Evolutionary conservation across 2,329 filamentous ascomycete species (phyloP).

Genomic region (Monilinia fructigena): DNA sequence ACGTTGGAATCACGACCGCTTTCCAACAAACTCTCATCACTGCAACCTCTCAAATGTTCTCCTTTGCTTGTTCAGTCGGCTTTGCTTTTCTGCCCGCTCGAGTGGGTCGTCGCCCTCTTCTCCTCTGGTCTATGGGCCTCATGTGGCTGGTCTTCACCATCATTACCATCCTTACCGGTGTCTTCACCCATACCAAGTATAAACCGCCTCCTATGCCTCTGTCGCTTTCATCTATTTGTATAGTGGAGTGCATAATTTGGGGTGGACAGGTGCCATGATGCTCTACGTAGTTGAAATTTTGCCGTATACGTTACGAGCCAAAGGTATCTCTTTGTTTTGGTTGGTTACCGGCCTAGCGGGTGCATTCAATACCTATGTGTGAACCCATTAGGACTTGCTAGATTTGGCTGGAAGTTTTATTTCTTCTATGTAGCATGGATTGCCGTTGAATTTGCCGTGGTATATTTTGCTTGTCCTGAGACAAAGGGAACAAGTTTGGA

Average conservation of each 20-base stretch:
- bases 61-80: slow-evolving; percentile 46
- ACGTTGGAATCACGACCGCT: slow-evolving; percentile 29
- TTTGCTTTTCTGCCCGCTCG: slow-evolving; percentile 47
- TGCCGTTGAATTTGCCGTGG: slow-evolving; percentile 56
- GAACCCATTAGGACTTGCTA: slow-evolving; percentile 48
- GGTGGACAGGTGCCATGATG: slow-evolving; percentile 52
- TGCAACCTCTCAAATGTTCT: slow-evolving; percentile 36
- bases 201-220: slow-evolving; percentile 38
- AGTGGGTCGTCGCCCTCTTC: slow-evolving; percentile 31
- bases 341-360: slow-evolving; percentile 42
- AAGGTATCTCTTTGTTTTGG: slow-evolving; percentile 45
- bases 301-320: slow-evolving; percentile 43
- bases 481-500: slow-evolving; percentile 30
- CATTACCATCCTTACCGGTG: slow-evolving; percentile 30
- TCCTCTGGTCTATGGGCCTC: slow-evolving; percentile 27
- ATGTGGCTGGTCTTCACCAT: slow-evolving; percentile 41
- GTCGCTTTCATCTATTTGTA: slow-evolving; percentile 46
- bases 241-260: slow-evolving; percentile 49
- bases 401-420: slow-evolving; percentile 43
- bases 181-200: slow-evolving; percentile 27
- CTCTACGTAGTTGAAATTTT: slow-evolving; percentile 47
- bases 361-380: slow-evolving; percentile 42
- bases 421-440: slow-evolving; percentile 53
- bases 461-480: slow-evolving; percentile 53
- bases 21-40: slow-evolving; percentile 33